phyloP scores from a whole-genome alignment of 805 yeast genomes.

The Ascoidea tarda region DNA sequence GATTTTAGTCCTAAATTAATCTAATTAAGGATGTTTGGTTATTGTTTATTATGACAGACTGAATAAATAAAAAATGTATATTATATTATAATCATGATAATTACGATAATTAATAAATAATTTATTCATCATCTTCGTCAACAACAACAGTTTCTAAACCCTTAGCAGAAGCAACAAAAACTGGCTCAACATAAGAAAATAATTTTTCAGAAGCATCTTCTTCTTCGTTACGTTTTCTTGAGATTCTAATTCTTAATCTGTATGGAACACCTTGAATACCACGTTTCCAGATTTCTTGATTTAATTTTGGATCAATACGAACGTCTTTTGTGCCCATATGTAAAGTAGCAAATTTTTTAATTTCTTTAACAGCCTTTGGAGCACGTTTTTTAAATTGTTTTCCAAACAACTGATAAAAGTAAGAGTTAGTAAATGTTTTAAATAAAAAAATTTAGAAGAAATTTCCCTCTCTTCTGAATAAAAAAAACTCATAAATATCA shows the following conservation, averaged over 20 bases:
- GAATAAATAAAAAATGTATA: no score
- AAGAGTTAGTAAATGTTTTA: conserved; percentile 25
- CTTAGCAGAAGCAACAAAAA: conserved; percentile 86
- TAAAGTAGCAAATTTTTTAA: conserved; percentile 94
- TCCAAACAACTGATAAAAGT: conserved; percentile 68
- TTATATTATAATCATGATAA: conserved; percentile 8
- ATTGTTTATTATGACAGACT: no score
- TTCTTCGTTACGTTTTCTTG: conserved; percentile 99
- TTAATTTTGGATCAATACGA: conserved; percentile 96
- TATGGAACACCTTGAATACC: conserved; percentile 98
- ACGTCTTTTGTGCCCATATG: conserved; percentile 99
- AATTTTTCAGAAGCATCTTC: conserved; percentile 97
- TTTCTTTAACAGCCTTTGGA: conserved; percentile 98
- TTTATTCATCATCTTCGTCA: conserved; percentile 54
- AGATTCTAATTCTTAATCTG: conserved; percentile 97
- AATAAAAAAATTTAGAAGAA: neutral
- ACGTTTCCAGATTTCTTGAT: conserved; percentile 98
- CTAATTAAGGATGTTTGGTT: no score
- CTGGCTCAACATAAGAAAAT: conserved; percentile 97
- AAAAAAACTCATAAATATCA: no score
- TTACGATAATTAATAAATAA: neutral
- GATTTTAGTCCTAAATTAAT: neutral
- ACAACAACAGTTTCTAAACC: conserved; percentile 97
- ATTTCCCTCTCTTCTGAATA: neutral
- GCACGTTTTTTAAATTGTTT: conserved; percentile 99